Evolutionary conservation across 768 basidiomycete species (phyloP).

Genomic region (Amanita molliuscula): DNA sequence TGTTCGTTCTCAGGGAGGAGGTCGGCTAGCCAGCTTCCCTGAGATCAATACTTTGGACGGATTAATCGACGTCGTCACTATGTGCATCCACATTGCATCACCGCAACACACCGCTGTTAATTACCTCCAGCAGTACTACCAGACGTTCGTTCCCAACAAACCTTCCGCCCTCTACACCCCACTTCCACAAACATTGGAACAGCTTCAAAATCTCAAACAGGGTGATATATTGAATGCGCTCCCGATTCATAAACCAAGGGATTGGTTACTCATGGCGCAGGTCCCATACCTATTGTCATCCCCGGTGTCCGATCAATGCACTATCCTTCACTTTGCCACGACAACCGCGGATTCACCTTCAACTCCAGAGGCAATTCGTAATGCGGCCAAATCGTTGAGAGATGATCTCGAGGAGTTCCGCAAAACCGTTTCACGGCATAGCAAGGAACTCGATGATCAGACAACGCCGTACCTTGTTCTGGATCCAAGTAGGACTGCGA

Average conservation of each 20-base stretch:
- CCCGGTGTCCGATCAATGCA: slow-evolving; percentile 16
- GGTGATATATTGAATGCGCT: slow-evolving; percentile 13
- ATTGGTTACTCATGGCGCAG: slow-evolving; percentile 21
- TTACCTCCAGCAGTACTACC: slow-evolving; percentile 24
- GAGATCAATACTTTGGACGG: slow-evolving; percentile 15
- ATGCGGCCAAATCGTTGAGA: slow-evolving; percentile 9
- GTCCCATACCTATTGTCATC: slow-evolving; percentile 20
- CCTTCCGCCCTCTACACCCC: slow-evolving; percentile 17
- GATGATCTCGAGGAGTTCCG: slow-evolving; percentile 13
- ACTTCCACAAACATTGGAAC: slow-evolving; percentile 13
- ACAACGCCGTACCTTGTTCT: slow-evolving; percentile 18
- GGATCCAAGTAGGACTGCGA: slow-evolving; percentile 16
- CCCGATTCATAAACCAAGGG: slow-evolving; percentile 12
- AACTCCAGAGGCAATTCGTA: neutral
- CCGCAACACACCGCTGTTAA: slow-evolving; percentile 24
- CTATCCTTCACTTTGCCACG: slow-evolving; percentile 16
- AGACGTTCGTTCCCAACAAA: slow-evolving; percentile 21
- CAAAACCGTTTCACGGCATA: slow-evolving; percentile 9
- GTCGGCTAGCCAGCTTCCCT: slow-evolving; percentile 16
- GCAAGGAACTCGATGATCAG: slow-evolving; percentile 19
- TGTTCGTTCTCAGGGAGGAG: slow-evolving; percentile 15
- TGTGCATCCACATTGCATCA: slow-evolving; percentile 22
- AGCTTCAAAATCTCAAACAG: slow-evolving; percentile 14
- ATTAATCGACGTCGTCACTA: slow-evolving; percentile 18
- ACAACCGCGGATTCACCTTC: slow-evolving; percentile 8